These are phyloP conservation scores for Arthrobotrys sinensis DNA, from an alignment of 2,329 filamentous ascomycete species.

Conservation along the genomic window DNA sequence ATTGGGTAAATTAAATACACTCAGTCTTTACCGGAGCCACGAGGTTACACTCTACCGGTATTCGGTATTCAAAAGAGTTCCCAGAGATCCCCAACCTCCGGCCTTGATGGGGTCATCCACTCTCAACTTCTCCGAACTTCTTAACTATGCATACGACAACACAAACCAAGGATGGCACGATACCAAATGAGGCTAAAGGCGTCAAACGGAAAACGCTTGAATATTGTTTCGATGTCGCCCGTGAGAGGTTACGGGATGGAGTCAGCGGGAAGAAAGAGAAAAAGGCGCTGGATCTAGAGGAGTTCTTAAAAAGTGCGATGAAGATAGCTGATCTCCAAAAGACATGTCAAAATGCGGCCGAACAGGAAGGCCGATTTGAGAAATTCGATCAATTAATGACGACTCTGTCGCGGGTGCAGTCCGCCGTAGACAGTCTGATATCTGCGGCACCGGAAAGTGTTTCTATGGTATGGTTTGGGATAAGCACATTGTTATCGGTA, in stretches of 20 bases:
- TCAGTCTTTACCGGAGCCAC: no score
- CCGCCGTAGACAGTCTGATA: slow-evolving; percentile 5
- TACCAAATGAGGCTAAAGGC: background rate
- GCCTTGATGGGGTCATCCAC: no score
- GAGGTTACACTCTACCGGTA: no score
- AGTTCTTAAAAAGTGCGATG: slow-evolving; percentile 12
- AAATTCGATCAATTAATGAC: slow-evolving; percentile 31
- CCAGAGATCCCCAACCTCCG: no score
- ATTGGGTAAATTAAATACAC: no score
- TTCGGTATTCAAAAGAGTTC: no score
- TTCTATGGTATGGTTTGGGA: slow-evolving; percentile 44
- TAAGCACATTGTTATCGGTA: slow-evolving; percentile 41
- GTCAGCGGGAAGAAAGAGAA: slow-evolving; percentile 3
- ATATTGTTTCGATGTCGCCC: slow-evolving; percentile 12
- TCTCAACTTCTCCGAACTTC: no score
- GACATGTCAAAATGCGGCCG: background rate
- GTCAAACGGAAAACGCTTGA: slow-evolving; percentile 21
- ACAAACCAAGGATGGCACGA: background rate
- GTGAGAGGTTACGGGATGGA: slow-evolving; percentile 1
- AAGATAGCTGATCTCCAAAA: slow-evolving; percentile 15
- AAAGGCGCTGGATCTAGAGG: background rate
- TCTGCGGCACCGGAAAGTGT: slow-evolving; percentile 34
- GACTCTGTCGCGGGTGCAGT: slow-evolving; percentile 25
- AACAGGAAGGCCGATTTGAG: background rate
- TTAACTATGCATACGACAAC: background rate